Evolutionary conservation across 2,329 filamentous ascomycete genomes (phyloP).

Genomic region (Aspergillus alliaceus): DNA sequence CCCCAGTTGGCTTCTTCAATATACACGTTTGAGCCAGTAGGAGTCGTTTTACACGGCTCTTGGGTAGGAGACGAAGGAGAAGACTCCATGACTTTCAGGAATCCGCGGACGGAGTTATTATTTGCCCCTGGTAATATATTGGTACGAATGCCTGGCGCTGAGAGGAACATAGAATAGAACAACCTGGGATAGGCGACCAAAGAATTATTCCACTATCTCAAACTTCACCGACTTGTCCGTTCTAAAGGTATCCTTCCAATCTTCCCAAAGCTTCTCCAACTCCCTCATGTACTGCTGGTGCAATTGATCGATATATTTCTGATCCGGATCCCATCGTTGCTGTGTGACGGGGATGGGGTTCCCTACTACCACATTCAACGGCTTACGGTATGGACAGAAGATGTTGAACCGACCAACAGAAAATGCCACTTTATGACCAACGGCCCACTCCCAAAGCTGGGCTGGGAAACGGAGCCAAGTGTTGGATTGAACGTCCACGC

Average conservation of each 20-base stretch:
- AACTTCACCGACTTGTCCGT: conserved; percentile 25
- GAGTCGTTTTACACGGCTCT: not conserved
- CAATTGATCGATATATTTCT: conserved; percentile 70
- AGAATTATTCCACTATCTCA: conserved; percentile 22
- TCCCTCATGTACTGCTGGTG: conserved; percentile 70
- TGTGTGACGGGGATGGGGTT: conserved; percentile 66
- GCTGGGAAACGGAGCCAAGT: conserved; percentile 66
- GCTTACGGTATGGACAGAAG: conserved; percentile 74
- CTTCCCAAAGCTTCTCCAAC: conserved; percentile 26
- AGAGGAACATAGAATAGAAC: not conserved
- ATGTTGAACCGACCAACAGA: conserved; percentile 79
- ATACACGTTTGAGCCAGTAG: not conserved
- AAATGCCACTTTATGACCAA: conserved; percentile 78
- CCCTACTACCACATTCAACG: conserved; percentile 82
- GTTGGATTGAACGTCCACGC: conserved; percentile 66
- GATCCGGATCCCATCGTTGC: conserved; percentile 57
- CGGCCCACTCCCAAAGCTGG: conserved; percentile 55
- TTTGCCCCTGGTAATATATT: too few relatives aligned
- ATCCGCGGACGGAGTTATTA: too few relatives aligned
- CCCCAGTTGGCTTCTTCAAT: not conserved
- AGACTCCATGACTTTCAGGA: too few relatives aligned
- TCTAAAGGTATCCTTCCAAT: conserved; percentile 32
- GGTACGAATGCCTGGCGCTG: too few relatives aligned
- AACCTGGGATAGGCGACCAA: not conserved
- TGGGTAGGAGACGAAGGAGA: too few relatives aligned